A percentile compares a stretch with the other conserved stretches of the same genome.
Conservation (phyloP, 768 basidiomycete genomes). For the Chiua virens region DNA sequence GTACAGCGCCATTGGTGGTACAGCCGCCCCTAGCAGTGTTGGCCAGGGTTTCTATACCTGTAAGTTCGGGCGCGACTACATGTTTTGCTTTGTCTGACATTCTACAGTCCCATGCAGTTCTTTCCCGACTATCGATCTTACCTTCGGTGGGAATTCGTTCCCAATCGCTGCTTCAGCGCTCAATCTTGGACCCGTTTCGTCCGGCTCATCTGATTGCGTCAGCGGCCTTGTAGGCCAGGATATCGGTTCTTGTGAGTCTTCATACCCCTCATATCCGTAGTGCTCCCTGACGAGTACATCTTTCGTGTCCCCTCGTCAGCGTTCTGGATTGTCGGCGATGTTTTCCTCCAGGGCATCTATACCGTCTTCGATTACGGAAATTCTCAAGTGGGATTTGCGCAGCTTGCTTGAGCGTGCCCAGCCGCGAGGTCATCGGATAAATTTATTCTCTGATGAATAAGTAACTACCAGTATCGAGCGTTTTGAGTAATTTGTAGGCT, state of each 20-base stretch:
- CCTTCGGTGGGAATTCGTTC: constrained; percentile 38
- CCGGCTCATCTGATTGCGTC: constrained; percentile 29
- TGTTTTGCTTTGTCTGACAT: background rate
- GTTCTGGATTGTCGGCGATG: constrained; percentile 35
- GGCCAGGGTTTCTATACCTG: constrained; percentile 33
- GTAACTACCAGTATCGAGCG: no score
- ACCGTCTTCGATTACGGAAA: constrained; percentile 40
- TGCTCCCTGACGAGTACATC: constrained; percentile 19
- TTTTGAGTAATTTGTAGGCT: no score
- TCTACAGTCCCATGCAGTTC: constrained; percentile 29
- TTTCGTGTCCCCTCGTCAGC: constrained; percentile 25
- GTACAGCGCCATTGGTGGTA: background rate
- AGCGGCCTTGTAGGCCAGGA: constrained; percentile 29
- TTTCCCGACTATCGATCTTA: constrained; percentile 33
- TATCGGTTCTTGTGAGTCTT: no score
- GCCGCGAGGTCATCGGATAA: no score
- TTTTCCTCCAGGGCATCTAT: constrained; percentile 45
- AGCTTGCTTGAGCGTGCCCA: constrained; percentile 3
- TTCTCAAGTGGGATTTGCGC: constrained; percentile 37
- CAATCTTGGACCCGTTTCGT: constrained; percentile 37
- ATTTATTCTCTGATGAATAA: no score
- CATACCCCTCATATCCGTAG: no score
- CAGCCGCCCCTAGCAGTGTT: background rate
- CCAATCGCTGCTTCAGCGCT: constrained; percentile 25
- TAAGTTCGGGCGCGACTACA: constrained; percentile 1